Evolutionary conservation across 257 asterid species (phyloP).

Genomic region (Rehmannia glutinosa): DNA sequence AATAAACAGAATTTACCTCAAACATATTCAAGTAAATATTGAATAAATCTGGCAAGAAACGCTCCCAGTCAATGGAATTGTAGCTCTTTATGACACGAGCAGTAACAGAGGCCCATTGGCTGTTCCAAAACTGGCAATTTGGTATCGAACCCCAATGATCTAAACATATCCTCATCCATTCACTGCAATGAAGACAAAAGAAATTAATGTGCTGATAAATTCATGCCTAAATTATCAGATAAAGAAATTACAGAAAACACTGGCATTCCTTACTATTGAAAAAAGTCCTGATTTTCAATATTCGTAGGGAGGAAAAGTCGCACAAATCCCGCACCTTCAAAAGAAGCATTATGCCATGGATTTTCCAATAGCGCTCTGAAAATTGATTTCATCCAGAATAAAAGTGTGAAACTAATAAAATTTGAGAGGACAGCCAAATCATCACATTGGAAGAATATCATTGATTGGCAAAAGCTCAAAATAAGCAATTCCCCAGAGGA

Average conservation of each 20-base stretch:
- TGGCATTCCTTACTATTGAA: constrained; percentile 54
- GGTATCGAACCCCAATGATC: constrained; percentile 85
- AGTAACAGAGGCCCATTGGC: constrained; percentile 94
- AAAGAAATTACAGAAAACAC: constrained; percentile 9
- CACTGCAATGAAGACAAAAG: constrained; percentile 45
- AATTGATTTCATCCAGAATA: constrained; percentile 21
- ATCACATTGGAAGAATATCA: neutral
- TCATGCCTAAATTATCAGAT: constrained; percentile 12
- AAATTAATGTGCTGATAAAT: constrained; percentile 20
- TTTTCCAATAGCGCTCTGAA: constrained; percentile 87
- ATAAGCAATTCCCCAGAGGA: constrained; percentile 1
- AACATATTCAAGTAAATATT: constrained; percentile 84
- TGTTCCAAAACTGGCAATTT: constrained; percentile 92
- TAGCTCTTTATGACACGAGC: constrained; percentile 91
- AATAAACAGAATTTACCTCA: constrained; percentile 56
- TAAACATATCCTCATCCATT: constrained; percentile 61
- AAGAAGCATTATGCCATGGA: constrained; percentile 96
- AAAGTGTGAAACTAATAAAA: constrained; percentile 4
- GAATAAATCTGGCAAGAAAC: constrained; percentile 64
- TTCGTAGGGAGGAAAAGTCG: constrained; percentile 94
- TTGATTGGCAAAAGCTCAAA: neutral
- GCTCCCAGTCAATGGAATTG: constrained; percentile 70
- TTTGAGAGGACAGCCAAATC: constrained; percentile 8
- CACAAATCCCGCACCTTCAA: constrained; percentile 94
- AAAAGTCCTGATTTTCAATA: constrained; percentile 79